A percentile compares a stretch with the other conserved stretches of the same genome.
Conservation (phyloP, 805 yeast species). For the Yarrowia osloensis region DNA sequence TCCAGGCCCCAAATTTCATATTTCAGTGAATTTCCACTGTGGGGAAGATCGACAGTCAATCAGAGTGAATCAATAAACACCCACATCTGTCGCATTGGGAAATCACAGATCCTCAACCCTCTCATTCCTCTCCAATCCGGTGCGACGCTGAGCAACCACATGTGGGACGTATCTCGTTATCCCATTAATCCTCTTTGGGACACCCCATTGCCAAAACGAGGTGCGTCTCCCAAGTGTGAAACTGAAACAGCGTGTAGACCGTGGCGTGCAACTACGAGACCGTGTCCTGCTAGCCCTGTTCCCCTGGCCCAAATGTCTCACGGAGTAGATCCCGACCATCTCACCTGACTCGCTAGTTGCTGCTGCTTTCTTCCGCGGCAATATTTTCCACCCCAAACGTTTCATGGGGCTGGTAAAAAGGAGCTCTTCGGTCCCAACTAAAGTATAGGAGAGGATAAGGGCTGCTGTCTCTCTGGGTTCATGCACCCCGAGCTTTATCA, state of each 20-base stretch:
- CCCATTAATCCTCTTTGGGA: slow-evolving; percentile 20
- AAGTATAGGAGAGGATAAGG: background rate
- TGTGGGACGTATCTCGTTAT: background rate
- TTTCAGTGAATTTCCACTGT: too few species aligned
- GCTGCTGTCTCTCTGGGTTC: background rate
- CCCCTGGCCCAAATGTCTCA: too few species aligned
- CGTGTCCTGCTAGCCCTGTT: too few species aligned
- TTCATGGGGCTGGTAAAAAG: background rate
- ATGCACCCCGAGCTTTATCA: slow-evolving; percentile 10
- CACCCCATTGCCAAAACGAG: background rate
- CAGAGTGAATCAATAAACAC: too few species aligned
- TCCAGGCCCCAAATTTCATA: too few species aligned
- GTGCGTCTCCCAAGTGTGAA: background rate
- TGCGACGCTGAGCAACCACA: background rate
- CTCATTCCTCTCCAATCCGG: background rate
- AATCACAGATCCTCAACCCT: too few species aligned
- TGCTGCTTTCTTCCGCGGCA: background rate
- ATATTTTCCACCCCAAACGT: background rate
- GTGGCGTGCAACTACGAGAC: too few species aligned
- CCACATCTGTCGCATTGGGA: too few species aligned
- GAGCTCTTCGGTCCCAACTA: background rate
- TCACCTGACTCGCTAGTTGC: too few species aligned
- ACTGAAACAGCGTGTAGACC: background rate
- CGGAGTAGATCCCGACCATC: too few species aligned
- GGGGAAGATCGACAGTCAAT: too few species aligned